Evolutionary conservation across 208 protist genomes (phyloP), one percentile per base, ranked within the genome.

Genomic region (Porcisia hertigi): DNA sequence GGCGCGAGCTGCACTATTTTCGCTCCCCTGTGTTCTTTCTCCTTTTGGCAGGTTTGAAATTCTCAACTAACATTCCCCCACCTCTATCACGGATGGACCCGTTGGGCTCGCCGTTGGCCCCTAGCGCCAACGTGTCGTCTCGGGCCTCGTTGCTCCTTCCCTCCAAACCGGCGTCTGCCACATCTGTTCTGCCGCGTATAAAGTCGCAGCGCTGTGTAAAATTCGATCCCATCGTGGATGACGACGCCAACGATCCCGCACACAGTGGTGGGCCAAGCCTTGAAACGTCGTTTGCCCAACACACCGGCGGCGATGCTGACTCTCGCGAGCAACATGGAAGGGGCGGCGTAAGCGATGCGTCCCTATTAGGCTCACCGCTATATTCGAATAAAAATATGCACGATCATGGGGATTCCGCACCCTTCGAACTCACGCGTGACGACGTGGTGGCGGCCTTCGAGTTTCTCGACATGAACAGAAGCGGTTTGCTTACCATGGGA

Each of bases 361-460:
- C 41, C 14, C 8, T n/a, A n/a, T 2, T 1, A 3, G 25, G 0
- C 57, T 57, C 12, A 16, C 30, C 43, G 57, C 9, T 41, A 9
- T 65, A 39, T n/a, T 12, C 55, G 23, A 3, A 6, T 6, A n/a
- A 39, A 16, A 39, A 53, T 6, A 11, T 55, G 36, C 53, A 55
- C 52, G 47, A 58, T 16, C 65, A 45, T 20, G 73, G 74, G 23
- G 66, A 79, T 1, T 12, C 76, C 2, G 64, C 67, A 14, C 82
- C 78, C 8, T 93, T 93, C 55, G 52, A 71, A 23, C 87, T 97
- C 39, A 93, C 85, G 1, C 80, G 84, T 23, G 94, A 95, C 0
- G 95, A 98, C 59, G 93, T 98, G 18, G 83, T 89, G 52, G 89
- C 91, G 8, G 97, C 95, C 7, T 98, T 98, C 73, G 84, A 92